These are phyloP conservation scores for Sarocladium strictum DNA, from an alignment of 2,329 filamentous ascomycete genomes.

Conservation along the genomic window DNA sequence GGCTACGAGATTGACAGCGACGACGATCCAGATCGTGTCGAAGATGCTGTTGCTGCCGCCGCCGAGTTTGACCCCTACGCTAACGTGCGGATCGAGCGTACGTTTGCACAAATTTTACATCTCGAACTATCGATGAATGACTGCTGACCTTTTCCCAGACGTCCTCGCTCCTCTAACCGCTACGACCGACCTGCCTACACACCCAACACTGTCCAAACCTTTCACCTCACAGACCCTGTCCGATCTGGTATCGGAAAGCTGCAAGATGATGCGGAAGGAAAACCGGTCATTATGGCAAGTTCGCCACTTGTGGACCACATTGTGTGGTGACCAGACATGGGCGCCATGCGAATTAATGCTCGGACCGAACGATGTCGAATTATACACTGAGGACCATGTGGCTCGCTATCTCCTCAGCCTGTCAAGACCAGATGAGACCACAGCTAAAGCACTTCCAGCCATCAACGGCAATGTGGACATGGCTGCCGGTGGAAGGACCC, in stretches of 20 bases:
- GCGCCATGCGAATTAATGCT: conserved; percentile 54
- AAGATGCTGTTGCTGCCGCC: conserved; percentile 55
- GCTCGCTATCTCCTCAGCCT: conserved; percentile 29
- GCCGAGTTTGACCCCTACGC: conserved; percentile 70
- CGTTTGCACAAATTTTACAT: conserved; percentile 22
- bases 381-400: conserved; percentile 45
- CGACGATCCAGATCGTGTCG: conserved; percentile 60
- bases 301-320: conserved; percentile 64
- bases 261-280: conserved; percentile 68
- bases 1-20: conserved; percentile 71
- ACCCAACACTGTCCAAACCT: conserved; percentile 68
- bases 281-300: conserved; percentile 67
- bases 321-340: conserved; percentile 71
- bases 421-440: conserved; percentile 14
- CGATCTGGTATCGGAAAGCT: conserved; percentile 63
- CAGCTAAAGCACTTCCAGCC: neutral
- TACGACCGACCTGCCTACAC: conserved; percentile 66
- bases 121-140: neutral
- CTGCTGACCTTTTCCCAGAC: conserved; percentile 41
- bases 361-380: conserved; percentile 46
- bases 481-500: conserved; percentile 5
- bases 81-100: conserved; percentile 65
- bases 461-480: neutral
- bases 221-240: conserved; percentile 70
- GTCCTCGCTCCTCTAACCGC: conserved; percentile 70